These are phyloP conservation scores for Ceratobasidium sp. DNA, from an alignment of 1,284 basidiomycete species.

Conservation along the genomic window DNA sequence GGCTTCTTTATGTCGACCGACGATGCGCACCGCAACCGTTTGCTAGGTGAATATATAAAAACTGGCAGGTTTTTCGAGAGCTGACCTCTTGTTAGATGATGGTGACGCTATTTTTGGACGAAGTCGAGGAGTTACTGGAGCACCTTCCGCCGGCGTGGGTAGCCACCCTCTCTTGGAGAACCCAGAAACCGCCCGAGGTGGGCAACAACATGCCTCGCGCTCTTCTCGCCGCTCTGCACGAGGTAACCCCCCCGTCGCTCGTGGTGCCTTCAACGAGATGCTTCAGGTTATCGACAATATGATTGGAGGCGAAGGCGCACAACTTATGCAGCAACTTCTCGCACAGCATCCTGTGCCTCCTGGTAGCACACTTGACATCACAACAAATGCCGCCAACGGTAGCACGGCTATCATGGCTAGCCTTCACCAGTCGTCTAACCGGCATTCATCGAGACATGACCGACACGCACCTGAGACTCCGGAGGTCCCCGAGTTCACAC, in stretches of 20 bases:
- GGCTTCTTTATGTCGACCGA: conserved; percentile 37
- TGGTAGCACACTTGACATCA: conserved; percentile 62
- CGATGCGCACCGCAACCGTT: conserved; percentile 25
- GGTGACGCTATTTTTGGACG: conserved; percentile 21
- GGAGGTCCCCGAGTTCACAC: conserved; percentile 54
- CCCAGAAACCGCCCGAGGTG: conserved; percentile 56
- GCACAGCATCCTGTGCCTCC: conserved; percentile 57
- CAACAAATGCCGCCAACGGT: conserved; percentile 5
- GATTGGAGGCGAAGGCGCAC: conserved; percentile 81
- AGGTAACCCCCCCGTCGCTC: conserved; percentile 54
- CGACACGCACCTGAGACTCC: conserved; percentile 28
- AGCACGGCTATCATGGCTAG: conserved; percentile 33
- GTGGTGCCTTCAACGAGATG: conserved; percentile 62
- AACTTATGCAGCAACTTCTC: conserved; percentile 79
- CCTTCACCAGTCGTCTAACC: conserved; percentile 7
- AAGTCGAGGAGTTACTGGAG: conserved; percentile 32
- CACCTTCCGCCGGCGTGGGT: conserved; percentile 65
- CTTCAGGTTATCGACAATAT: conserved; percentile 83
- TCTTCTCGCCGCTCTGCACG: conserved; percentile 63
- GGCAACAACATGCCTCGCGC: conserved; percentile 59
- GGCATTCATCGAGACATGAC: conserved; percentile 28
- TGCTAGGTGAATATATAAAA: conserved; percentile 10
- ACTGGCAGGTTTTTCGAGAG: background rate
- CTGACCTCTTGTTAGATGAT: conserved; percentile 20
- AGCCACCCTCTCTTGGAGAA: conserved; percentile 87